Base-by-base conservation (phyloP, 768 basidiomycete genomes). In the Suillus brevipes region DNA sequence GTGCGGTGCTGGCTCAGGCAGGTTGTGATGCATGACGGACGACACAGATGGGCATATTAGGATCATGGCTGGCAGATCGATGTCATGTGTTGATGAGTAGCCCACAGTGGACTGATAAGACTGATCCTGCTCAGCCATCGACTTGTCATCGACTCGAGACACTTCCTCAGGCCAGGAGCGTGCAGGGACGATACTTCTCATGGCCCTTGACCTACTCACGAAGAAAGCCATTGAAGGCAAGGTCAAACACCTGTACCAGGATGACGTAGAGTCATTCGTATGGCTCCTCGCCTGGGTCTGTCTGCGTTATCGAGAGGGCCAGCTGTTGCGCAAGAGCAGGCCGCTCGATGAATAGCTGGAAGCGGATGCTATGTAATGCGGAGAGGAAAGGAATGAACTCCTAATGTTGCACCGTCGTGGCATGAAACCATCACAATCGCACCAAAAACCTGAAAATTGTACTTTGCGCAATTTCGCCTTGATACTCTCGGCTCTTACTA, bases 161-260 rank as follows among this genome's bases (percentile, higher is more conserved):
- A 36, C 1, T 18, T 4, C n/a, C 5, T 58, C 9, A 23, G 18
- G 18, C 20, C 23, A 42, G 16, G 62, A 67, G 57, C 59, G 60
- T 34, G 64, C 63, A 13, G 63, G 67, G 6, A 68, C 60, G 5
- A 28, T 57, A 6, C 66, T 66, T 2, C 67, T 64, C 37, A 64
- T 67, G 66, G 37, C 53, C 1, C 16, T 61, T 2, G 67, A 67
- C 9, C 36, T 68, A 4, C 67, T 67, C 18, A 16, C 3, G 1
- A 2, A 23, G 23, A 3, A 10, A 6, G 61, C 6, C 28, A 28
- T 56, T 1, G 9, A 52, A 36, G 55, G 55, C 13, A 6, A 62
- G 37, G 13, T 62, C 4, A 13, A 55, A 18, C 38, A 23, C 28
- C n/a, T 63, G 28, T 60, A 63, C 2, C 14, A 16, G 31, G 37